A percentile compares a stretch with the other conserved stretches of the same genome.
phyloP scores from a whole-genome alignment of 768 basidiomycete genomes.

The Gymnopilus dilepis region DNA sequence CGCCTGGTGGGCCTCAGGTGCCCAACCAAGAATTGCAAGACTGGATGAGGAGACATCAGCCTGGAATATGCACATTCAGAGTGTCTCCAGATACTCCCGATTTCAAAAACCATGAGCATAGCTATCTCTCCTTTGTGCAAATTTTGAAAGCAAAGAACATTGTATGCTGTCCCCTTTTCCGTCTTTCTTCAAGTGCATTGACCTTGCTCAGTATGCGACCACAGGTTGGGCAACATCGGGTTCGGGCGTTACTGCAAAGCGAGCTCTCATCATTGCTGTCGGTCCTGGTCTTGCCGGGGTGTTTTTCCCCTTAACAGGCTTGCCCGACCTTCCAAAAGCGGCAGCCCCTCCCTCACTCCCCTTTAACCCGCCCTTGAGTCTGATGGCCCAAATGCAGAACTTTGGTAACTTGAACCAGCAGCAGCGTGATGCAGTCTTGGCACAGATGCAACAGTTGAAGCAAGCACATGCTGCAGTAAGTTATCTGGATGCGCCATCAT shows the following conservation, averaged over 20 bases:
- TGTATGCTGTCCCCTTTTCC: conserved; percentile 41
- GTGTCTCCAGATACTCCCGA: conserved; percentile 37
- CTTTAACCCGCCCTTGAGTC: conserved; percentile 20
- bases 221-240: conserved; percentile 53
- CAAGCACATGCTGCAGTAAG: conserved; percentile 9
- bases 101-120: conserved; percentile 44
- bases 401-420: conserved; percentile 33
- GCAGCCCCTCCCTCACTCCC: neutral
- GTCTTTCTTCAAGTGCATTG: neutral
- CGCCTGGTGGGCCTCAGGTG: conserved; percentile 46
- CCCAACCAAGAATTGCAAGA: conserved; percentile 42
- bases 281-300: conserved; percentile 44
- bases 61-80: conserved; percentile 48
- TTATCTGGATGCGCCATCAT: neutral
- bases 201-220: conserved; percentile 48
- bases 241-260: conserved; percentile 44
- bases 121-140: conserved; percentile 45
- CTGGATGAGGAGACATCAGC: conserved; percentile 53
- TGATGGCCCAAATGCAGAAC: conserved; percentile 27
- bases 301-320: conserved; percentile 54
- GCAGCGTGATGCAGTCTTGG: conserved; percentile 28
- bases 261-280: conserved; percentile 53
- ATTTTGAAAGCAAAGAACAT: conserved; percentile 48
- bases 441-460: conserved; percentile 19
- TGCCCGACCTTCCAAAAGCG: conserved; percentile 54